Base-by-base conservation (phyloP, 2,329 filamentous ascomycete genomes). In the Fusarium pseudocircinatum region DNA sequence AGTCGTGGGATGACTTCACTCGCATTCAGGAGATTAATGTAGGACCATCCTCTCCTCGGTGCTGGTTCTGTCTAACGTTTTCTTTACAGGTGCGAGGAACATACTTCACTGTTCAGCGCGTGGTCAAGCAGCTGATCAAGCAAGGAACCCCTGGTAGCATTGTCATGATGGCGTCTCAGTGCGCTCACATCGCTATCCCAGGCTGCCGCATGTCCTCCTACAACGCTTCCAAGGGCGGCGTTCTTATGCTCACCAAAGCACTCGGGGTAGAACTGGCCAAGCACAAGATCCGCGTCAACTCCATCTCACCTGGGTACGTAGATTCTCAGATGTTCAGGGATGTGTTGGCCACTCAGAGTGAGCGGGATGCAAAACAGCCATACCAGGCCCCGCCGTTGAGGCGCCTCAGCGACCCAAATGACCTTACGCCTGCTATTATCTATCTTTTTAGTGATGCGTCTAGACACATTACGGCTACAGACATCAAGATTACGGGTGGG, bases 391-490 rank as follows among this genome's bases (percentile, higher is more conserved):
- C 83, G 20, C 83, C 83, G 2, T 44, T 2, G 77, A 82, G 81
- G 63, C 77, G 83, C 14, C 76, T 85, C 24, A 82, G 82, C 61
- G 82, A 77, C 8, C 80, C 81, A 64, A 82, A 83, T 40, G 84
- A 86, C 18, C 26, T 57, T 57, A 57, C 53, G 13, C 53, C 70
- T 75, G 82, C 84, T 10, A 80, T 83, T 5, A 76, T 83, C 13
- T 86, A 85, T 69, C 75, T 85, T 10, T 74, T 86, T 16, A 83
- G 82, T 39, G 84, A 86, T 71, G 84, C 83, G 9, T 77, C 83
- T 30, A 75, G 79, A 18, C 82, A 83, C 62, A 85, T 83, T 4
- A 85, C 84, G 3, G 83, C 80, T 11, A 78, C 81, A 9, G 84
- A 86, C 59, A 83, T 86, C 68, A 76, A 78, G 11, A 83, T 86